phyloP scores from a whole-genome alignment of 768 basidiomycete genomes.

The Nevesoporus exiguus region DNA sequence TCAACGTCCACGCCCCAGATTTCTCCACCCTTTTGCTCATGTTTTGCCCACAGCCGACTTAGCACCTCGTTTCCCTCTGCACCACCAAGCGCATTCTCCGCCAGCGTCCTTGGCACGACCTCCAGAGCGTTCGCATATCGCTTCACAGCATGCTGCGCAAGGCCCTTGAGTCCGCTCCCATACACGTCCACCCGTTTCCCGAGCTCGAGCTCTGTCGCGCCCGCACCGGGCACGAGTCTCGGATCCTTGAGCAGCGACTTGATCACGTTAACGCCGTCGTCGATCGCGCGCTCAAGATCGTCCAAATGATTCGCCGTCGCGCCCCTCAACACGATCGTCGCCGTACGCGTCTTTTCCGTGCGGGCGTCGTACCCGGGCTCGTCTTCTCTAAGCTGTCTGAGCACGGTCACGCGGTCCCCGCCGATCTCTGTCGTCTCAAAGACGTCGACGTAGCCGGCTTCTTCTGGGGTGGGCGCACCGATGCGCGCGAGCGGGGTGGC shows the following conservation, averaged over 20 bases:
- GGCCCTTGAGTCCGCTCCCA: slow-evolving; percentile 83
- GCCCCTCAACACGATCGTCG: slow-evolving; percentile 93
- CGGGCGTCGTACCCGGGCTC: slow-evolving; percentile 58
- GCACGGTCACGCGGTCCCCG: slow-evolving; percentile 95
- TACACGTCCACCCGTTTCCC: slow-evolving; percentile 79
- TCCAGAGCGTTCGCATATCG: slow-evolving; percentile 87
- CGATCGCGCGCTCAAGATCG: slow-evolving; percentile 93
- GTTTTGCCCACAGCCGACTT: slow-evolving; percentile 85
- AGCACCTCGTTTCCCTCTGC: slow-evolving; percentile 91
- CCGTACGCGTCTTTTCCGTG: slow-evolving; percentile 78
- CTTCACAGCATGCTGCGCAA: slow-evolving; percentile 91
- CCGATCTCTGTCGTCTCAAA: slow-evolving; percentile 97
- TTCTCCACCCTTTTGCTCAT: slow-evolving; percentile 71
- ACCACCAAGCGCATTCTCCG: slow-evolving; percentile 93
- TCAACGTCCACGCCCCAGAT: slow-evolving; percentile 88
- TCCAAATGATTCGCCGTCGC: slow-evolving; percentile 94
- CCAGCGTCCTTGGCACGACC: slow-evolving; percentile 86
- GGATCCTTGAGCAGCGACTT: slow-evolving; percentile 89
- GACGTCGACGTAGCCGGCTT: slow-evolving; percentile 90
- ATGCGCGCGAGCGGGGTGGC: slow-evolving; percentile 95
- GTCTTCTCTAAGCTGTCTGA: slow-evolving; percentile 73
- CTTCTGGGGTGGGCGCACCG: slow-evolving; percentile 94
- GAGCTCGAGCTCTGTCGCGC: slow-evolving; percentile 93
- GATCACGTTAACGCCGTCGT: slow-evolving; percentile 96
- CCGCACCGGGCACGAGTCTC: slow-evolving; percentile 89